Percentiles rank a stretch among this genome's conserved stretches.
phyloP scores from a whole-genome alignment of 2,329 filamentous ascomycete genomes.

The Paramyrothecium roridum region DNA sequence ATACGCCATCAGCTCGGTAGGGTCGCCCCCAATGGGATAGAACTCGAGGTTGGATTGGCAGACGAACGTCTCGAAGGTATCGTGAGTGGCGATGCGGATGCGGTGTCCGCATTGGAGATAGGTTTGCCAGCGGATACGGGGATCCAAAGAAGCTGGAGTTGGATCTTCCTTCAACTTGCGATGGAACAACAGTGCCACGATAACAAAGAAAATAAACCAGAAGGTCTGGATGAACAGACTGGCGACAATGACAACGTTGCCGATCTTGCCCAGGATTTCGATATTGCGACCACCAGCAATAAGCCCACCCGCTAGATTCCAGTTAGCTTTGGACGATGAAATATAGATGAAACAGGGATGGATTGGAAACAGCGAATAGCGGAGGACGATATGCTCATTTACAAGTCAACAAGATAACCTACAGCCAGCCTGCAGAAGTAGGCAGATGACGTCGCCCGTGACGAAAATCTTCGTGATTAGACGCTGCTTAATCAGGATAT shows the following conservation, averaged over 20 bases:
- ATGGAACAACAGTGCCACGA: not conserved
- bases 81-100: not conserved
- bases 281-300: not conserved
- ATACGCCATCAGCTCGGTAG: constrained; percentile 53
- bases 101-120: not conserved
- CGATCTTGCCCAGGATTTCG: not conserved
- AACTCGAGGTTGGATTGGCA: constrained; percentile 59
- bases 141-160: not conserved
- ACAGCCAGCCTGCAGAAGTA: not conserved
- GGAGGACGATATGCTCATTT: too few relatives aligned
- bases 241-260: not conserved
- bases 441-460: not conserved
- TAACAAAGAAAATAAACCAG: not conserved
- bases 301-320: not conserved
- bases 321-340: not conserved
- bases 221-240: not conserved
- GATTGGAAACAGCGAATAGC: too few relatives aligned
- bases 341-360: not conserved
- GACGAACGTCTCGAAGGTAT: not conserved
- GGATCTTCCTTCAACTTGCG: not conserved
- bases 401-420: too few relatives aligned
- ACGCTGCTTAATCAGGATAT: not conserved
- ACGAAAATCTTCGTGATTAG: not conserved
- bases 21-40: constrained; percentile 65
- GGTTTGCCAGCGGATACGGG: not conserved